A percentile compares a stretch with the other conserved stretches of the same genome.
These are phyloP conservation scores for Panaeolus papilionaceus DNA, from an alignment of 768 basidiomycete genomes.

Conservation along the genomic window DNA sequence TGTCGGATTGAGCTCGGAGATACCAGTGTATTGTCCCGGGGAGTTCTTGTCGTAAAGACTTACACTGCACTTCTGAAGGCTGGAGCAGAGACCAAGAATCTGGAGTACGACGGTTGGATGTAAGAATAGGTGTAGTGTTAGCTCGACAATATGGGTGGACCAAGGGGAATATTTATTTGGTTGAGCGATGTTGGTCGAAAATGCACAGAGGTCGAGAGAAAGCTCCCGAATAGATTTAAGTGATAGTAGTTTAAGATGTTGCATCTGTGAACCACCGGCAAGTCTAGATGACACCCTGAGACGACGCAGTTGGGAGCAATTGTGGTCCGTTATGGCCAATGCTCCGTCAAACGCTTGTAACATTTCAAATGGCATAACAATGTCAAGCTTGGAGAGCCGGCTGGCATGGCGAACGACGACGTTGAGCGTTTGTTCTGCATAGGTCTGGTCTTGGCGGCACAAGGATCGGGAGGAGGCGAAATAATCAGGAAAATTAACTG, in stretches of 20 bases:
- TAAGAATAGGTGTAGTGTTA: not conserved
- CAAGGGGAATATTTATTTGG: not conserved
- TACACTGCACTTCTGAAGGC: not conserved
- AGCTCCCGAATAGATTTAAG: not conserved
- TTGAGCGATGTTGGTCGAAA: not conserved
- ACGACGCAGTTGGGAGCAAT: not conserved
- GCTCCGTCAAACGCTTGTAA: not conserved
- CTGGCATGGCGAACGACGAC: not conserved
- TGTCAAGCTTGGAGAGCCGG: not conserved
- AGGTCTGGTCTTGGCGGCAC: too few relatives aligned
- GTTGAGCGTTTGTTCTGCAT: not conserved
- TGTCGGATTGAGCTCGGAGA: not conserved
- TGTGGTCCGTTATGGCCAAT: not conserved
- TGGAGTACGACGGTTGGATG: not conserved
- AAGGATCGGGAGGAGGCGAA: too few relatives aligned
- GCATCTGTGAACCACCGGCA: not conserved
- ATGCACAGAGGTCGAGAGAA: not conserved
- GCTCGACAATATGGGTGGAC: not conserved
- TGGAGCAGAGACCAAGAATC: not conserved
- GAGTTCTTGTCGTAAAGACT: not conserved
- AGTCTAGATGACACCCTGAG: not conserved
- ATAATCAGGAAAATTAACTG: too few relatives aligned
- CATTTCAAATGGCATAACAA: not conserved
- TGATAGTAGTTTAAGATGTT: not conserved
- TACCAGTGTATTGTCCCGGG: not conserved